Conservation (phyloP, 805 yeast genomes). For the Saccharomycopsis sp. region DNA sequence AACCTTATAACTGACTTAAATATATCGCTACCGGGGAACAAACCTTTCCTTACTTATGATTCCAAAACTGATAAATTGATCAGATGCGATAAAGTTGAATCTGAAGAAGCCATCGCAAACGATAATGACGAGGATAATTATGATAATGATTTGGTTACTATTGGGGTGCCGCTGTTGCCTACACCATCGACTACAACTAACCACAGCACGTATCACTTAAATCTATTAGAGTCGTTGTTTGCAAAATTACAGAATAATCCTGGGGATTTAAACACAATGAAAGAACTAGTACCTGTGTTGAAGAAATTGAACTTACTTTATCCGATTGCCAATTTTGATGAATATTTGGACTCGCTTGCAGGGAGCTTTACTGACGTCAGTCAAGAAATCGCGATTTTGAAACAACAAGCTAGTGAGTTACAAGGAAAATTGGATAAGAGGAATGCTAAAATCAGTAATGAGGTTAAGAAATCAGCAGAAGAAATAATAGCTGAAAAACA, state of each 20-base stretch:
- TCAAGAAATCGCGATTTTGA: constrained; percentile 11
- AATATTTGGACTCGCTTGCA: constrained; percentile 12
- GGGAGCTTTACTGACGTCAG: constrained; percentile 1
- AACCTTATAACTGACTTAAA: constrained; percentile 19
- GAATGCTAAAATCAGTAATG: constrained; percentile 15
- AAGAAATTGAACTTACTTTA: constrained; percentile 16
- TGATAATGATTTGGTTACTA: constrained; percentile 14
- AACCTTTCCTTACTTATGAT: constrained; percentile 10
- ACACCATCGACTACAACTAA: constrained; percentile 12
- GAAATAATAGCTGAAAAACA: constrained; percentile 3
- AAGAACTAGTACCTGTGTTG: constrained; percentile 8
- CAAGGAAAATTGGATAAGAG: constrained; percentile 14
- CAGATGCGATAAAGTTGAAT: constrained; percentile 15
- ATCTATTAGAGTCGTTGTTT: constrained; percentile 4
- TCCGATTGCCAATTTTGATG: constrained; percentile 16
- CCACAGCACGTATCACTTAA: constrained; percentile 4
- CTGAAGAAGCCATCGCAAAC: constrained; percentile 8
- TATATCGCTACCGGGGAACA: constrained; percentile 5
- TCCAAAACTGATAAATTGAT: not conserved
- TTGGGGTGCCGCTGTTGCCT: constrained; percentile 10
- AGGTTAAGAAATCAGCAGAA: constrained; percentile 7
- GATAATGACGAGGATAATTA: constrained; percentile 7
- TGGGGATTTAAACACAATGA: constrained; percentile 1
- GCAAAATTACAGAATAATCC: constrained; percentile 2
- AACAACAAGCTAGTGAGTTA: constrained; percentile 9